Evolutionary conservation across 1,284 basidiomycete genomes (phyloP).

Genomic region (Marasmius oreades): DNA sequence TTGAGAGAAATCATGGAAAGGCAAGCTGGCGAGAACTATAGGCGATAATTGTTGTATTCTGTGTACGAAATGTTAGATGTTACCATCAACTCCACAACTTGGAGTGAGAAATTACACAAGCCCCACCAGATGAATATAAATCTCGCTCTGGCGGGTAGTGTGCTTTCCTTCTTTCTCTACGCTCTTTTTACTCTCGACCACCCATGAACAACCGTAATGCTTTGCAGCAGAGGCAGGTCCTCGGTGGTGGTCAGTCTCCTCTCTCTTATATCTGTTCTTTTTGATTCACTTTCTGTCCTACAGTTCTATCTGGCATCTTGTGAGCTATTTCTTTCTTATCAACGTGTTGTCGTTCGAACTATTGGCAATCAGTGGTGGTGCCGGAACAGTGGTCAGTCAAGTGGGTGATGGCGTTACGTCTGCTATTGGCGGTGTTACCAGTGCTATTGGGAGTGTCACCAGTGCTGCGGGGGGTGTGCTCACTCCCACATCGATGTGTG

Average conservation of each 20-base stretch:
- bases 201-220: slow-evolving; percentile 13
- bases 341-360: not conserved
- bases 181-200: slow-evolving; percentile 19
- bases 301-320: slow-evolving; percentile 16
- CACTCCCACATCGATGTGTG: not conserved
- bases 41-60: slow-evolving; percentile 8
- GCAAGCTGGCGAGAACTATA: slow-evolving; percentile 56
- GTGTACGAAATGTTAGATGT: too few species aligned
- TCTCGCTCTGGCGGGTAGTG: too few species aligned
- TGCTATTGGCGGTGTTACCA: slow-evolving; percentile 16
- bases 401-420: slow-evolving; percentile 15
- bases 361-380: slow-evolving; percentile 10
- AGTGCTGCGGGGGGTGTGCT: slow-evolving; percentile 5
- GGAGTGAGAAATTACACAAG: too few species aligned
- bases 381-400: slow-evolving; percentile 9
- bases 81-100: too few species aligned
- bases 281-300: not conserved
- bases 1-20: slow-evolving; percentile 86
- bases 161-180: slow-evolving; percentile 6
- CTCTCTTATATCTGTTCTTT: not conserved
- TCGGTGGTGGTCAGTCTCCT: slow-evolving; percentile 15
- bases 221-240: slow-evolving; percentile 28
- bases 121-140: too few species aligned
- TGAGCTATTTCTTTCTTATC: not conserved
- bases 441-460: slow-evolving; percentile 16